These are phyloP conservation scores for Penicillium taxi DNA, from an alignment of 495 filamentous ascomycete genomes.

Conservation along the genomic window DNA sequence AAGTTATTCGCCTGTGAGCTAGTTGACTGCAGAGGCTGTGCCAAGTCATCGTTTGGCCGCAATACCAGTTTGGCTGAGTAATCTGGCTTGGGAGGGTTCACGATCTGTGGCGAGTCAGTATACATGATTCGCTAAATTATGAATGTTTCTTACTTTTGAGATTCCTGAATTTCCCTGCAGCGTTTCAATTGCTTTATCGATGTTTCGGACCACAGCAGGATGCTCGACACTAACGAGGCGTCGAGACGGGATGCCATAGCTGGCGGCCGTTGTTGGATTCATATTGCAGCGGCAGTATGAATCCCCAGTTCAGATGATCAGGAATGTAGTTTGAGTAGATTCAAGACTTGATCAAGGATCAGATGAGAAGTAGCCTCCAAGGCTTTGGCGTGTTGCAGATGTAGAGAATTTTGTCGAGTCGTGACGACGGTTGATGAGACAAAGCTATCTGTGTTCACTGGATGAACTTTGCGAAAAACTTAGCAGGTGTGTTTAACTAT, in stretches of 20 bases:
- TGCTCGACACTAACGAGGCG: slow-evolving; percentile 77
- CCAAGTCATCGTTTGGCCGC: slow-evolving; percentile 67
- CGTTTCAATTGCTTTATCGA: slow-evolving; percentile 74
- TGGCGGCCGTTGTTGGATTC: slow-evolving; percentile 44
- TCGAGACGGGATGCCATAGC: slow-evolving; percentile 52
- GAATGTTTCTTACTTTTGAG: slow-evolving; percentile 45
- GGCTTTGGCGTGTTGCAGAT: no score
- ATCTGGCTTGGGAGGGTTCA: slow-evolving; percentile 34
- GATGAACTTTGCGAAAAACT: no score
- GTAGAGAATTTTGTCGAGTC: no score
- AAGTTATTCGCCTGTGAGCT: slow-evolving; percentile 67
- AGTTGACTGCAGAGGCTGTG: slow-evolving; percentile 64
- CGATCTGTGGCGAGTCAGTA: slow-evolving; percentile 27
- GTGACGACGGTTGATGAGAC: no score
- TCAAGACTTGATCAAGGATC: no score
- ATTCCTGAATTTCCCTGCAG: slow-evolving; percentile 62
- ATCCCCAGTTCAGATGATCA: no score
- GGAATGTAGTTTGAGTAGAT: no score
- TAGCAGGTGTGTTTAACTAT: no score
- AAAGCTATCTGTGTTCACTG: no score
- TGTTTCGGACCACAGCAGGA: slow-evolving; percentile 71
- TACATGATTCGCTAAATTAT: not conserved
- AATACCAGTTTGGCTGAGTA: slow-evolving; percentile 52
- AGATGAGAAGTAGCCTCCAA: no score
- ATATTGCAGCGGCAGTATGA: no score